Conservation (phyloP, 768 basidiomycete genomes). For the Macrolepiota dolichaula region DNA sequence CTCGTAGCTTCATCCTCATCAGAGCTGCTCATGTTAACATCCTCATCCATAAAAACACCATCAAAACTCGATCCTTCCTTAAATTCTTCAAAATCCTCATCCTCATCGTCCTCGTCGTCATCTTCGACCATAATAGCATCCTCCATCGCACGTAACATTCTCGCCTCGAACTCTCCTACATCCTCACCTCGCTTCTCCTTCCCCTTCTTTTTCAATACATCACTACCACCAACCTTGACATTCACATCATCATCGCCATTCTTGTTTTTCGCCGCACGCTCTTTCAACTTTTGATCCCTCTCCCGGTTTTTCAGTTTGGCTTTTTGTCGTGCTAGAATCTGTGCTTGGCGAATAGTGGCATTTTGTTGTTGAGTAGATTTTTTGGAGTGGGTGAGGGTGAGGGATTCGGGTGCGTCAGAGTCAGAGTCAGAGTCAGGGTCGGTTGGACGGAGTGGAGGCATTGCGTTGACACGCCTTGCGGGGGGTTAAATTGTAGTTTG, state of each 20-base stretch:
- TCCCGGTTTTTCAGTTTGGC: conserved; percentile 43
- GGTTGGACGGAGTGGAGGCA: neutral
- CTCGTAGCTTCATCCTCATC: conserved; percentile 21
- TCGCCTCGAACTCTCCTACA: conserved; percentile 11
- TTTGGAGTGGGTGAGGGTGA: conserved; percentile 47
- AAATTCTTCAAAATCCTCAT: conserved; percentile 13
- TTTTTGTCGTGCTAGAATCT: conserved; percentile 35
- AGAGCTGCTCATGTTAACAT: conserved; percentile 22
- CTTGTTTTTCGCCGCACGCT: conserved; percentile 31
- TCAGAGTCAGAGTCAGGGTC: conserved; percentile 8
- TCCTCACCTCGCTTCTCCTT: conserved; percentile 1
- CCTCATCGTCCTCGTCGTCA: conserved; percentile 16
- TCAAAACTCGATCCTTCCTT: conserved; percentile 2
- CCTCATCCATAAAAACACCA: conserved; percentile 20
- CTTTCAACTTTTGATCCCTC: conserved; percentile 47
- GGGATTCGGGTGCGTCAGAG: conserved; percentile 41
- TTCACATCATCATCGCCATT: neutral
- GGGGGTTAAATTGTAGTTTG: no score
- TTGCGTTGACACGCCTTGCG: no score
- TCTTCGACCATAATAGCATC: conserved; percentile 30
- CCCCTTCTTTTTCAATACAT: conserved; percentile 3
- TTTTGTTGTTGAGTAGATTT: conserved; percentile 33
- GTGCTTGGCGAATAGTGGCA: conserved; percentile 32
- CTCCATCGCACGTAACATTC: conserved; percentile 40
- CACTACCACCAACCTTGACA: conserved; percentile 11